A percentile compares a stretch with the other conserved stretches of the same genome.
Conservation (phyloP, 805 yeast species). For the Candida krabiensis region DNA sequence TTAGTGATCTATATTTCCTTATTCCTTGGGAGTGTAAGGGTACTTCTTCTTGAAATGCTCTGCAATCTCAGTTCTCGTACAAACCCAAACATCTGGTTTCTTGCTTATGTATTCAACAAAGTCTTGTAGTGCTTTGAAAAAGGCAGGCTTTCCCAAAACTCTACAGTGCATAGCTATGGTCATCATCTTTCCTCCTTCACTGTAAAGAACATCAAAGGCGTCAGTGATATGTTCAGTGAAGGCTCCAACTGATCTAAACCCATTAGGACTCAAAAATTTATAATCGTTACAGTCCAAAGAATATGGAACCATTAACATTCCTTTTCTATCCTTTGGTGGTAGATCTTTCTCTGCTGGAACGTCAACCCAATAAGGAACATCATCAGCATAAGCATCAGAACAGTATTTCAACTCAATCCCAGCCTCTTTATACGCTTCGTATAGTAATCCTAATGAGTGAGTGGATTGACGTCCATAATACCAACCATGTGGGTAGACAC, state of each 20-base stretch:
- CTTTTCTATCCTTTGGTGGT: constrained; percentile 21
- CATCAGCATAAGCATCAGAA: constrained; percentile 38
- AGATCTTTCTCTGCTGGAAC: constrained; percentile 27
- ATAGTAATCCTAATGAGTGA: constrained; percentile 33
- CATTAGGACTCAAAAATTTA: constrained; percentile 24
- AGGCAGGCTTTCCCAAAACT: constrained; percentile 38
- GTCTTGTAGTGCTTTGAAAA: constrained; percentile 34
- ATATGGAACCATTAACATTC: constrained; percentile 30
- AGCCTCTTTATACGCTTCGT: constrained; percentile 35
- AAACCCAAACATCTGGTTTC: constrained; percentile 38
- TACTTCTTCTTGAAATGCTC: constrained; percentile 26
- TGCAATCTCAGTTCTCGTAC: constrained; percentile 38
- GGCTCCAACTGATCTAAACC: constrained; percentile 29
- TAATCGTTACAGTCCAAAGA: constrained; percentile 29
- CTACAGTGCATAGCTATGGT: constrained; percentile 39
- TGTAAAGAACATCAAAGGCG: constrained; percentile 38
- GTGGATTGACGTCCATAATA: constrained; percentile 37
- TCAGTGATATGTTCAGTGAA: constrained; percentile 33
- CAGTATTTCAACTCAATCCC: constrained; percentile 35
- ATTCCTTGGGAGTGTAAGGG: constrained; percentile 21
- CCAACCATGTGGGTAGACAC: constrained; percentile 37
- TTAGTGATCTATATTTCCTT: too few species aligned
- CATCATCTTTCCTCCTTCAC: constrained; percentile 40
- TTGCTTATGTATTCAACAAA: constrained; percentile 35
- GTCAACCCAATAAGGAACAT: constrained; percentile 37